phyloP scores from a whole-genome alignment of 345 rosid species.

The Rhodamnia argentea region DNA sequence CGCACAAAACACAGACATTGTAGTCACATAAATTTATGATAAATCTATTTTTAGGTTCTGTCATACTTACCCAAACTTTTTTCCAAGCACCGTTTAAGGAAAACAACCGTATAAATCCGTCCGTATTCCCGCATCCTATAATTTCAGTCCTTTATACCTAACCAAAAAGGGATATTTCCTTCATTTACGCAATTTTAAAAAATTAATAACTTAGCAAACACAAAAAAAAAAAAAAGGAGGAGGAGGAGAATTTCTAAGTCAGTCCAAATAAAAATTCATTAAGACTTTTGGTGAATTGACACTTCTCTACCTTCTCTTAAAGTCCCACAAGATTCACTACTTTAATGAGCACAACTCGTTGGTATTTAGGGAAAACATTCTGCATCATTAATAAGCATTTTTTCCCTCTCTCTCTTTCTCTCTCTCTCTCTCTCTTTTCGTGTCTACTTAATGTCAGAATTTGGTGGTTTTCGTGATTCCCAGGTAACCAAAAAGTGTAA shows the following conservation, averaged over 20 bases:
- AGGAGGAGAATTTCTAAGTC: neutral
- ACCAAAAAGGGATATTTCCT: no score
- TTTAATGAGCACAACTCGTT: neutral
- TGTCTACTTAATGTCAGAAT: neutral
- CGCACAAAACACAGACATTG: neutral
- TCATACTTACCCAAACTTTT: neutral
- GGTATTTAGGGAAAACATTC: neutral
- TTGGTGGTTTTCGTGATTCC: neutral
- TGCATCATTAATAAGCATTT: neutral
- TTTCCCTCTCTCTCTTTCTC: neutral
- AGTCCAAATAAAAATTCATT: neutral
- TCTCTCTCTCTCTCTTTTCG: neutral
- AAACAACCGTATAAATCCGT: neutral
- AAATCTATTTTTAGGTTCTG: neutral
- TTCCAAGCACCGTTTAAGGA: neutral
- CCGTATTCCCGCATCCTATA: neutral
- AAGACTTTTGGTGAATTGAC: neutral
- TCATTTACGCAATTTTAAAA: neutral
- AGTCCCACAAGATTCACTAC: neutral
- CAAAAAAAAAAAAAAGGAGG: neutral
- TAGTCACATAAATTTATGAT: neutral
- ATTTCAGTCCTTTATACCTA: neutral
- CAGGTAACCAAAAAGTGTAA: neutral
- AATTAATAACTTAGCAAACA: neutral
- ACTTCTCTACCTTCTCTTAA: neutral